Conservation (phyloP, 2,329 filamentous ascomycete species). For the Iodosphaeria phyllophila region DNA sequence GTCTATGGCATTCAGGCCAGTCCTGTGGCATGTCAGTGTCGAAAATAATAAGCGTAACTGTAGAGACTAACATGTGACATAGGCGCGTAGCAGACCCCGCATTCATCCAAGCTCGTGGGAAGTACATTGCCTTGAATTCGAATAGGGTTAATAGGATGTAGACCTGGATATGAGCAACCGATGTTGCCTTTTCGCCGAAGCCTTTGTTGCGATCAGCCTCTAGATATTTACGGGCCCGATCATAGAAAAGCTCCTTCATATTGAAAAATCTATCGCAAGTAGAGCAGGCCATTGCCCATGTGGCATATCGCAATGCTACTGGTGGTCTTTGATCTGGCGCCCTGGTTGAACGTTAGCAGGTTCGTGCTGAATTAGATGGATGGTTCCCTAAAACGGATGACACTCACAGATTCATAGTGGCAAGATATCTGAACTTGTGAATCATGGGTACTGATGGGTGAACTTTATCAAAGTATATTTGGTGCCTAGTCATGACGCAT, state of each 20-base stretch:
- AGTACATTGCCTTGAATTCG: conserved; percentile 97
- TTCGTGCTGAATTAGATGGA: conserved; percentile 1
- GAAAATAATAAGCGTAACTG: conserved; percentile 4
- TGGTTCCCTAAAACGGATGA: not conserved
- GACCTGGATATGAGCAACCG: conserved; percentile 68
- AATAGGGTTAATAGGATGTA: conserved; percentile 66
- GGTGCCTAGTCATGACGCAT: conserved; percentile 31
- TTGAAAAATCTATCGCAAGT: conserved; percentile 64
- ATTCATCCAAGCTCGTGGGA: conserved; percentile 88
- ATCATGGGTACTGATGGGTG: conserved; percentile 78
- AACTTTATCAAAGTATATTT: conserved; percentile 80
- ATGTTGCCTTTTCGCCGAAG: conserved; percentile 77
- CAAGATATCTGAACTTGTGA: conserved; percentile 71
- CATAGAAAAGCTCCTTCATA: conserved; percentile 78
- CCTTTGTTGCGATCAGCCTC: conserved; percentile 83
- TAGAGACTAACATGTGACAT: conserved; percentile 50
- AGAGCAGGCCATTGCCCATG: conserved; percentile 88
- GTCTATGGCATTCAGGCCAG: conserved; percentile 77
- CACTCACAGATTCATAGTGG: conserved; percentile 63
- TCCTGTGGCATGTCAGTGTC: conserved; percentile 46
- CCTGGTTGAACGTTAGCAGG: conserved; percentile 18
- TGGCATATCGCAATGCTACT: conserved; percentile 76
- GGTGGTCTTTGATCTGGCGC: conserved; percentile 74
- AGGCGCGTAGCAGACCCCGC: conserved; percentile 66
- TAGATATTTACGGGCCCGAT: conserved; percentile 72